Conservation (phyloP, 129 eudicot genomes). For the Centella asiatica region DNA sequence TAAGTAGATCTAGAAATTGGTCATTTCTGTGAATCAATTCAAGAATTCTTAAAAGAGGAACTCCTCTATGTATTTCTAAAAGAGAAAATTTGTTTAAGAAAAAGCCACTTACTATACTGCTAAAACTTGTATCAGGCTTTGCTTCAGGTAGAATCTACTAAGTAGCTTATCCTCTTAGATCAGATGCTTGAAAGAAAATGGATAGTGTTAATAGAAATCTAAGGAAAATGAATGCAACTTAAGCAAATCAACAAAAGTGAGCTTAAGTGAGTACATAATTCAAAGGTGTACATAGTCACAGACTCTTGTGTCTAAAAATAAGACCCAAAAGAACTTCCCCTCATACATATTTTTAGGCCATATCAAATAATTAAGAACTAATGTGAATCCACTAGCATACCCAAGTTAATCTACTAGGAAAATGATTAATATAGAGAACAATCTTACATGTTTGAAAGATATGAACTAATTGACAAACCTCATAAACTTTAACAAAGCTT, state of each 20-base stretch:
- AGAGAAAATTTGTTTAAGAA: too few species aligned
- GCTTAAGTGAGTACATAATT: neutral
- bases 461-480: conserved; percentile 30
- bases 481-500: conserved; percentile 42
- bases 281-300: neutral
- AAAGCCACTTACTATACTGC: too few species aligned
- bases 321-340: neutral
- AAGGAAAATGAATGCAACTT: neutral
- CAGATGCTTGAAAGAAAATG: neutral
- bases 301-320: neutral
- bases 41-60: too few species aligned
- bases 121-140: too few species aligned
- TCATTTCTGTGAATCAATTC: too few species aligned
- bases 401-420: neutral
- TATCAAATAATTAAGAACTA: neutral
- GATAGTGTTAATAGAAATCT: neutral
- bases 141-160: too few species aligned
- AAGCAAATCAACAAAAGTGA: neutral
- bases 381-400: neutral
- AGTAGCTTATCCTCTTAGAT: neutral
- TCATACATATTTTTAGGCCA: neutral
- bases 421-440: neutral
- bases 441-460: neutral
- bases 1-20: too few species aligned
- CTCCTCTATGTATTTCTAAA: too few species aligned